Evolutionary conservation across 2,329 filamentous ascomycete species (phyloP), one percentile per base, ranked within the genome.

Genomic region (Diatrype stigma): DNA sequence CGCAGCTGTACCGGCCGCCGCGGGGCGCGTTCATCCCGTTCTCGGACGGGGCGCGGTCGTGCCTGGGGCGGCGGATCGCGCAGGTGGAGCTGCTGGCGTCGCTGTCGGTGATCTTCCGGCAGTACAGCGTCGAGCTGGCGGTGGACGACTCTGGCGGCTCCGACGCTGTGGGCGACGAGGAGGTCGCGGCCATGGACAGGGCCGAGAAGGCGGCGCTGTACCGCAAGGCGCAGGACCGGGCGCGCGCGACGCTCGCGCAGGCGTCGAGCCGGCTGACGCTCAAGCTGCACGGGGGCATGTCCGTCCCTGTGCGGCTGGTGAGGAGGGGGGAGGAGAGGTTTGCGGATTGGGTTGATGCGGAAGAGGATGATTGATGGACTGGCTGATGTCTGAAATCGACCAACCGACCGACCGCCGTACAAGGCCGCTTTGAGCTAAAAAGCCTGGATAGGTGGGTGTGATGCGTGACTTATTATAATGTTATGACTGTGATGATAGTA

Each of bases 311-410:
- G 38, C 72, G 87, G 56, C 68, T 93, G 56, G 85, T 89, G 10
- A 82, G 72, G 70, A 81, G 85, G 58, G 88, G 88, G 0, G 70
- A 79, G 56, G 89, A 92, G 75, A 78, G 79, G 61, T 91, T 92
- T 69, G 70, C 80, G 35, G 62, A 68, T 40, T 70, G 55, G 55
- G 42, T 57, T 3, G 59, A 62, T 46, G 42, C 37, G 35, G 44
- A 46, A 32, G 49, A 4, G 21, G 12, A 7, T 23, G 14, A 23
- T 23, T 16, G 34, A 37, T 14, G 4, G 34, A 12, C 16, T 37
- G 6, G 14, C 14, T 16, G n/a, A 17, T 10, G 5, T 30, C 26
- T 6, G 26, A 30, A 17, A 3, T 17, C 17, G 17, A 17, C 5
- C 8, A 40, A 12, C n/a, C n/a, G n/a, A n/a, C n/a, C n/a, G n/a